Evolutionary conservation across 2,329 filamentous ascomycete genomes (phyloP), one percentile per base, ranked within the genome.

Genomic region (Paramyrothecium roridum): DNA sequence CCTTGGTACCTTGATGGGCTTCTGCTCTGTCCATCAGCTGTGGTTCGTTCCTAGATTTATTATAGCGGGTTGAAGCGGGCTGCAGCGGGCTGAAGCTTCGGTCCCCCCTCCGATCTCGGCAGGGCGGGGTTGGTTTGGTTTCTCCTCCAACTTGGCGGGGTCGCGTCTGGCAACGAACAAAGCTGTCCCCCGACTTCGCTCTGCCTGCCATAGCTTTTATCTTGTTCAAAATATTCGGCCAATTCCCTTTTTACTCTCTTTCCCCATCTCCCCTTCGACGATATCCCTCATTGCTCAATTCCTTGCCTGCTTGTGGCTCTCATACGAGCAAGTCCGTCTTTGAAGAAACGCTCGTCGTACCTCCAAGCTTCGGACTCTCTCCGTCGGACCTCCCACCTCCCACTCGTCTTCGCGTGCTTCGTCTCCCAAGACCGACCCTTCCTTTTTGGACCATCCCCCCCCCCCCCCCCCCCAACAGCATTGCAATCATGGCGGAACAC

Each of bases 401-500:
- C 52, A 50, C 55, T 43, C 56, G 34, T 57, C 56, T 55, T 54
- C 53, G 33, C 50, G 46, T 54, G 53, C 43, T 57, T 54, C 50
- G 20, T 57, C 54, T 52, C 54, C 52, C 43, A 52, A 55, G 20
- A 52, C 50, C n/a, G 49, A 55, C 54, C 54, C 50, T 56, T 56
- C 50, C n/a, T n/a, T n/a, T 56, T 52, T 56, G 55, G 40, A 56
- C 55, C 30, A 51, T 54, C 34, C 47, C 48, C 45, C 45, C 54
- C 49, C 55, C 30, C 48, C 54, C 34, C 47, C 48, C 45, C 45
- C 54, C 49, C 50, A 26, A 57, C 56, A 57, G 52, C 55, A 54
- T 57, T 57, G 21, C 50, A 58, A 80, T 65, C 56, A 90, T 90
- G 88, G 73, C 85, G 63, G 78, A 82, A 53, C 86, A 84, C 70